Conservation (phyloP, 495 filamentous ascomycete genomes). For the Aspergillus biplanus region DNA sequence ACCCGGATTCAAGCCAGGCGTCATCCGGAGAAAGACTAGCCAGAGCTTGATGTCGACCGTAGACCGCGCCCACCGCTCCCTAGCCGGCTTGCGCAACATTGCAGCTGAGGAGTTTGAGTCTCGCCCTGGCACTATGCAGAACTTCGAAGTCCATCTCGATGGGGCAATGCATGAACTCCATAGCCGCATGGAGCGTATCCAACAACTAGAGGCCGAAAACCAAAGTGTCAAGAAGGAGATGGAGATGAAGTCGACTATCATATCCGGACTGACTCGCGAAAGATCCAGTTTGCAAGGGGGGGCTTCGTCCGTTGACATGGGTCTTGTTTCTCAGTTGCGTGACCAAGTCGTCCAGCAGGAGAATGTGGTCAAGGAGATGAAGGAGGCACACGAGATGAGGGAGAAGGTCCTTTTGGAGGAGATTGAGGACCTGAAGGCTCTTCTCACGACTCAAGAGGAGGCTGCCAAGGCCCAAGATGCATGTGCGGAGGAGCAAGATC, state of each 20-base stretch:
- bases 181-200: constrained; percentile 81
- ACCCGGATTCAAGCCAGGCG: constrained; percentile 51
- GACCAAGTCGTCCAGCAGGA: constrained; percentile 88
- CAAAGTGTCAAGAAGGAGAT: constrained; percentile 87
- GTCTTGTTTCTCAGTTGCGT: constrained; percentile 82
- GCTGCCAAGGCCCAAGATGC: constrained; percentile 49
- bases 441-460: constrained; percentile 53
- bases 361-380: constrained; percentile 72
- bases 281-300: constrained; percentile 79
- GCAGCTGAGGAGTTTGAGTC: constrained; percentile 82
- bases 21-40: constrained; percentile 91
- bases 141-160: constrained; percentile 90
- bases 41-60: constrained; percentile 82
- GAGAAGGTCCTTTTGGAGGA: constrained; percentile 75
- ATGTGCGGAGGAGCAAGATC: constrained; percentile 54
- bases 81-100: constrained; percentile 84
- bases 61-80: constrained; percentile 91
- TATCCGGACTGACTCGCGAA: constrained; percentile 90
- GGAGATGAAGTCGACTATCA: constrained; percentile 92
- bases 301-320: constrained; percentile 87
- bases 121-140: constrained; percentile 82
- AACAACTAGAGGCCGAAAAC: constrained; percentile 86
- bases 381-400: constrained; percentile 68
- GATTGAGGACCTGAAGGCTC: constrained; percentile 66
- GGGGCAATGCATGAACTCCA: constrained; percentile 92